phyloP scores from a whole-genome alignment of 305 asterid species.

The Fraxinus dipetala region DNA sequence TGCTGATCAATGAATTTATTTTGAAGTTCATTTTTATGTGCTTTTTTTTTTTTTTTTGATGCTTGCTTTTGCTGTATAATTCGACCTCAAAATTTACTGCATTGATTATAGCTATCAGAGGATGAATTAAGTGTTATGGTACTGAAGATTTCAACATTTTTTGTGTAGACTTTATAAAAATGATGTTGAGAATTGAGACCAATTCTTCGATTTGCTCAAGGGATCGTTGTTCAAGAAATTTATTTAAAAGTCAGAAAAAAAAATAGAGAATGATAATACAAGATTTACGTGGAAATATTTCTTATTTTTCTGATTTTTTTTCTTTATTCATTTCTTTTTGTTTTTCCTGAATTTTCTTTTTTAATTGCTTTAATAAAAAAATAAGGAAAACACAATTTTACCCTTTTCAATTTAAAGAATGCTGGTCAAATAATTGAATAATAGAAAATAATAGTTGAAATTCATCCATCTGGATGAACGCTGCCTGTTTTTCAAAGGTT shows the following conservation, averaged over 20 bases:
- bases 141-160: neutral
- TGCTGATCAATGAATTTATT: neutral
- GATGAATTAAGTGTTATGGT: neutral
- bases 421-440: neutral
- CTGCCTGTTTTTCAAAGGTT: neutral
- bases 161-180: neutral
- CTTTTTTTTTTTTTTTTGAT: neutral
- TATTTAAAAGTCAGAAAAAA: neutral
- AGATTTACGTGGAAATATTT: too few species aligned
- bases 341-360: neutral
- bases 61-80: conserved; percentile 19
- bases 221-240: neutral
- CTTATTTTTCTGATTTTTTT: too few species aligned
- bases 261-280: too few species aligned
- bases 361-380: neutral
- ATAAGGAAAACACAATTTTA: neutral
- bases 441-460: neutral
- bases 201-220: neutral
- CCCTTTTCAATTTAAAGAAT: neutral
- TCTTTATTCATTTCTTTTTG: too few species aligned
- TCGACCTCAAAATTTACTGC: neutral
- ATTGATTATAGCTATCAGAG: neutral
- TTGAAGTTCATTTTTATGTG: neutral
- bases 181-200: neutral
- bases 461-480: neutral